These are phyloP conservation scores for Cyanodermella asteris DNA, from an alignment of 2,329 filamentous ascomycete species.

Conservation along the genomic window DNA sequence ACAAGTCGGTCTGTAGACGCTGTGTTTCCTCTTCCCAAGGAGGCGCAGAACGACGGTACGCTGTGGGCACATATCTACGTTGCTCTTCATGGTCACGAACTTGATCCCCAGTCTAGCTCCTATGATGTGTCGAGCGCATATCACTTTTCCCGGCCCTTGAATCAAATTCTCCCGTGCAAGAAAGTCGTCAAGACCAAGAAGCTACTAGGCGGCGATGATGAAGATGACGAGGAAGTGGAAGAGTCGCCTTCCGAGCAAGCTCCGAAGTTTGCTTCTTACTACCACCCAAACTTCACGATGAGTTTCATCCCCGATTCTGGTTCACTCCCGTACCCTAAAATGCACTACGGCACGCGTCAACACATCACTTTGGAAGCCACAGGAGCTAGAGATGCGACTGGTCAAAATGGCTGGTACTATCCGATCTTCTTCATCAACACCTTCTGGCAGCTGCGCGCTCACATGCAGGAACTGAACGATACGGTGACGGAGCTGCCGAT, in stretches of 20 bases:
- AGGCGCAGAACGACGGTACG: slow-evolving; percentile 78
- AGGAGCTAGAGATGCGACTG: slow-evolving; percentile 60
- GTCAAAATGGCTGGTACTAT: slow-evolving; percentile 83
- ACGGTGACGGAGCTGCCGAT: slow-evolving; percentile 67
- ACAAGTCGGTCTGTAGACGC: slow-evolving; percentile 61
- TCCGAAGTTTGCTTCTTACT: slow-evolving; percentile 63
- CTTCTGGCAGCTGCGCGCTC: slow-evolving; percentile 84
- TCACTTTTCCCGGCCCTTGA: slow-evolving; percentile 67
- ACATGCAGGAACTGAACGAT: slow-evolving; percentile 82
- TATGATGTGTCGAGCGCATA: slow-evolving; percentile 62
- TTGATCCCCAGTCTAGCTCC: slow-evolving; percentile 51
- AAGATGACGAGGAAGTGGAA: slow-evolving; percentile 17
- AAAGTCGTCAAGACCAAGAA: slow-evolving; percentile 75
- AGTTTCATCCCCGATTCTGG: slow-evolving; percentile 69
- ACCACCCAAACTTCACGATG: slow-evolving; percentile 84
- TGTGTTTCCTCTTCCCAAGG: slow-evolving; percentile 51
- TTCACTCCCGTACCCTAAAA: slow-evolving; percentile 38
- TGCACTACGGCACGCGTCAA: slow-evolving; percentile 54
- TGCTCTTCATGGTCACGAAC: slow-evolving; percentile 47
- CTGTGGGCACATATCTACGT: slow-evolving; percentile 91
- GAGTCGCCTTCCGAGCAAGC: slow-evolving; percentile 34
- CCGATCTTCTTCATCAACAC: slow-evolving; percentile 83
- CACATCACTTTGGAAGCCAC: slow-evolving; percentile 61
- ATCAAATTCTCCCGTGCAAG: slow-evolving; percentile 79
- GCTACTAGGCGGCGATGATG: slow-evolving; percentile 37